phyloP scores from a whole-genome alignment of 2,329 filamentous ascomycete genomes.

The Fusarium virguliforme region DNA sequence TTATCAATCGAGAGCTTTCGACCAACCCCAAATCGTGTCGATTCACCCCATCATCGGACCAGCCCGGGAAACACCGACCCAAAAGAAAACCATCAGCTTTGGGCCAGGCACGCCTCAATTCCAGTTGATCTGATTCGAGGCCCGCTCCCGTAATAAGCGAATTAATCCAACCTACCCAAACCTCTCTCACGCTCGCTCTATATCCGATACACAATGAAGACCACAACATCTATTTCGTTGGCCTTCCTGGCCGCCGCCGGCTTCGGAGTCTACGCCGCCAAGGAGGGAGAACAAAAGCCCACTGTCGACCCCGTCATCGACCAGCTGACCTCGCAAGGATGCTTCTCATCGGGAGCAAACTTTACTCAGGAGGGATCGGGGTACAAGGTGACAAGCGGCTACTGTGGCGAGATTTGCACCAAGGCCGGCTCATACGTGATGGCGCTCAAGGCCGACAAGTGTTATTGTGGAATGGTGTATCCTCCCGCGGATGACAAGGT shows the following conservation, averaged over 20 bases:
- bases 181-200: slow-evolving; percentile 39
- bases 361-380: slow-evolving; percentile 51
- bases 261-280: slow-evolving; percentile 47
- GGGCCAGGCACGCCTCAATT: slow-evolving; percentile 36
- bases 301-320: slow-evolving; percentile 56
- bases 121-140: slow-evolving; percentile 50
- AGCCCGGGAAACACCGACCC: slow-evolving; percentile 19
- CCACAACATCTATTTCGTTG: slow-evolving; percentile 50
- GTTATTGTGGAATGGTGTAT: slow-evolving; percentile 81
- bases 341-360: slow-evolving; percentile 64
- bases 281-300: slow-evolving; percentile 55
- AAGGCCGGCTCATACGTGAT: slow-evolving; percentile 69
- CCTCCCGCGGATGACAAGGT: slow-evolving; percentile 72
- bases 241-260: slow-evolving; percentile 53
- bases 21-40: slow-evolving; percentile 8
- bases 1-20: slow-evolving; percentile 22
- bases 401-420: slow-evolving; percentile 61
- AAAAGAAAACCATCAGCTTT: slow-evolving; percentile 19
- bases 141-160: slow-evolving; percentile 12
- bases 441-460: slow-evolving; percentile 74
- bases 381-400: slow-evolving; percentile 56
- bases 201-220: slow-evolving; percentile 50
- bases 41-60: slow-evolving; percentile 17
- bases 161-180: slow-evolving; percentile 15
- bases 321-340: slow-evolving; percentile 66